phyloP scores from a whole-genome alignment of 352 stramenopile genomes.

The Phytophthora melonis region DNA sequence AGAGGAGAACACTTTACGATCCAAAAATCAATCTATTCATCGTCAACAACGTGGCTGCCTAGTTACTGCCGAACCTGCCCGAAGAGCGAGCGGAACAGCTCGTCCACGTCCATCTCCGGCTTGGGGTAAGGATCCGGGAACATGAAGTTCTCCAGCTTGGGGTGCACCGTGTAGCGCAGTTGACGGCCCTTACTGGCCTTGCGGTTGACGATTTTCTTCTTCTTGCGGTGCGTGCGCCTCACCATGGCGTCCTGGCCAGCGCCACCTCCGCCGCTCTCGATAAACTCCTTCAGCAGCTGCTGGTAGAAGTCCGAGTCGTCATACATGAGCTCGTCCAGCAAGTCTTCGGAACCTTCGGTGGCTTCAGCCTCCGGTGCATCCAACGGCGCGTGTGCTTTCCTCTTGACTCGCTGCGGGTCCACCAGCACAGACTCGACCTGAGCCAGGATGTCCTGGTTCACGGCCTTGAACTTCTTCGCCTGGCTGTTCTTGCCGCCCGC shows the following conservation, averaged over 20 bases:
- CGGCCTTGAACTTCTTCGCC: conserved; percentile 89
- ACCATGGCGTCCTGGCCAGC: conserved; percentile 59
- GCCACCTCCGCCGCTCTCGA: conserved; percentile 73
- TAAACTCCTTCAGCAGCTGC: conserved; percentile 91
- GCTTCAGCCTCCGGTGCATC: conserved; percentile 49
- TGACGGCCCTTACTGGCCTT: conserved; percentile 89
- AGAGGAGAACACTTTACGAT: conserved; percentile 5
- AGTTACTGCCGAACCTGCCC: conserved; percentile 59
- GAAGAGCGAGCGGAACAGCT: conserved; percentile 89
- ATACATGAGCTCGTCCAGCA: conserved; percentile 87
- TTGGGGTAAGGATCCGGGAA: conserved; percentile 85
- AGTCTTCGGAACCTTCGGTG: conserved; percentile 47
- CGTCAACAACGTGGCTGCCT: conserved; percentile 2
- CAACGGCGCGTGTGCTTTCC: conserved; percentile 79
- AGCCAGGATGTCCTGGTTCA: conserved; percentile 88
- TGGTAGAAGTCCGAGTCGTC: conserved; percentile 91
- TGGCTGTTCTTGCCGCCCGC: conserved; percentile 63
- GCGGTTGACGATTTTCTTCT: conserved; percentile 89
- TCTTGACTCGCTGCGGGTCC: conserved; percentile 83
- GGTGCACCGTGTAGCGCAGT: conserved; percentile 86
- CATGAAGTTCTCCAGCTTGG: conserved; percentile 93
- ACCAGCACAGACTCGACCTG: conserved; percentile 89
- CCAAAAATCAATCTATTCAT: conserved; percentile 33
- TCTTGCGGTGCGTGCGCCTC: conserved; percentile 79
- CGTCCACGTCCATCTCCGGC: conserved; percentile 83